phyloP scores from a whole-genome alignment of 2,329 filamentous ascomycete genomes.

The Clarireedia paspali region DNA sequence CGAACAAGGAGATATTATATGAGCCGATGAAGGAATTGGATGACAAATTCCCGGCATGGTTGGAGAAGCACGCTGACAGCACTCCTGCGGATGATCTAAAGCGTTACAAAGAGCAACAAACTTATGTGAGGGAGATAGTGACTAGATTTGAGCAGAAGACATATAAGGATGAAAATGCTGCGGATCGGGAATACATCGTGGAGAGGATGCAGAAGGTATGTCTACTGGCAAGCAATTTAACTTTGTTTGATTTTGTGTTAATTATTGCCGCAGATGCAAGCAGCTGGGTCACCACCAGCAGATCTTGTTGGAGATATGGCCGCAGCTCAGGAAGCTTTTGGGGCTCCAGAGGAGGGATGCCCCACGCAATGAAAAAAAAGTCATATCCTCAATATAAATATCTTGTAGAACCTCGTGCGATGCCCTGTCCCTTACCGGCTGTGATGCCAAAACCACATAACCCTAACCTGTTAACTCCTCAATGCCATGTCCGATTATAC shows the following conservation, averaged over 20 bases:
- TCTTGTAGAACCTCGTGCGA: constrained; percentile 5
- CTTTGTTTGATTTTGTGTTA: constrained; percentile 14
- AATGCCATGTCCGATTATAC: constrained; percentile 8
- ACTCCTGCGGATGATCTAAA: constrained; percentile 65
- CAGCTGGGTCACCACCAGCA: constrained; percentile 77
- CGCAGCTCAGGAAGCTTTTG: constrained; percentile 66
- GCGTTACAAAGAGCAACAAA: constrained; percentile 74
- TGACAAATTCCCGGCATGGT: constrained; percentile 86
- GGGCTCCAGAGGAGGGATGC: constrained; percentile 53
- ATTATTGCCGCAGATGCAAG: constrained; percentile 73
- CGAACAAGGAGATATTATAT: constrained; percentile 96
- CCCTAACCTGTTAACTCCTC: not conserved
- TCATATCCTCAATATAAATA: constrained; percentile 7
- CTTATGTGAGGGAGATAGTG: constrained; percentile 78
- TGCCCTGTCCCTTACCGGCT: constrained; percentile 4
- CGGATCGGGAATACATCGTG: constrained; percentile 86
- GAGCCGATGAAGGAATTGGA: constrained; percentile 97
- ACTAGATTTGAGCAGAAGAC: constrained; percentile 74
- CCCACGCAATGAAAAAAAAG: constrained; percentile 45
- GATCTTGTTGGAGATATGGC: constrained; percentile 89
- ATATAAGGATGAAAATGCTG: constrained; percentile 75
- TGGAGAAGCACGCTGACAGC: constrained; percentile 64
- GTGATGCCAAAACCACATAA: not conserved
- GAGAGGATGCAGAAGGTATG: constrained; percentile 95
- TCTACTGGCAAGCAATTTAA: constrained; percentile 4